Evolutionary conservation across 2,329 filamentous ascomycete species (phyloP).

Genomic region (Hypocrella siamensis): DNA sequence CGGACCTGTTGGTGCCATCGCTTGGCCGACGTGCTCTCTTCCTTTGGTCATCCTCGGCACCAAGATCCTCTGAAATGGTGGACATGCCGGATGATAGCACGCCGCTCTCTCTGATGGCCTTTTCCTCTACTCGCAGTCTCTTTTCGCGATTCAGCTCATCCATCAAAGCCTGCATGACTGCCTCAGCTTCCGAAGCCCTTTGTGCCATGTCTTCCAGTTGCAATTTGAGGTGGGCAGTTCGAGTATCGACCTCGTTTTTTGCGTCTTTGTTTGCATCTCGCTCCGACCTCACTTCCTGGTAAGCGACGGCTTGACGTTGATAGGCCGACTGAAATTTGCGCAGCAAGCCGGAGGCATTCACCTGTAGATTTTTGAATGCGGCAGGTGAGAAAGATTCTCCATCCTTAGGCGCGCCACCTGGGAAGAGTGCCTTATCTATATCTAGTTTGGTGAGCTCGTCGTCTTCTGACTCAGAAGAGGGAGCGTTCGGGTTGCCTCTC

Average conservation of each 20-base stretch:
- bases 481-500: slow-evolving; percentile 11
- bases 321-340: slow-evolving; percentile 43
- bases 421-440: slow-evolving; percentile 38
- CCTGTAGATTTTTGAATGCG: slow-evolving; percentile 44
- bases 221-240: slow-evolving; percentile 36
- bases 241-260: slow-evolving; percentile 36
- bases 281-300: slow-evolving; percentile 36
- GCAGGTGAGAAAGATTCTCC: slow-evolving; percentile 40
- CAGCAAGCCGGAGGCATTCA: slow-evolving; percentile 39
- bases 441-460: slow-evolving; percentile 42
- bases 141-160: slow-evolving; percentile 37
- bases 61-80: slow-evolving; percentile 35
- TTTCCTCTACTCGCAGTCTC: slow-evolving; percentile 24
- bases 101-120: slow-evolving; percentile 12
- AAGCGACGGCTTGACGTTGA: slow-evolving; percentile 31
- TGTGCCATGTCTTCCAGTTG: slow-evolving; percentile 45
- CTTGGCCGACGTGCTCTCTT: slow-evolving; percentile 26
- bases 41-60: slow-evolving; percentile 32
- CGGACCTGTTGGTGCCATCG: slow-evolving; percentile 25
- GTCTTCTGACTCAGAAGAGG: slow-evolving; percentile 15
- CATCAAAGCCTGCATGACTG: slow-evolving; percentile 30
- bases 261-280: slow-evolving; percentile 38
- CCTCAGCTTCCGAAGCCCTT: slow-evolving; percentile 37
- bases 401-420: slow-evolving; percentile 22
- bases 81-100: slow-evolving; percentile 21